Evolutionary conservation across 306 rosid species (phyloP).

Genomic region (Purshia tridentata): DNA sequence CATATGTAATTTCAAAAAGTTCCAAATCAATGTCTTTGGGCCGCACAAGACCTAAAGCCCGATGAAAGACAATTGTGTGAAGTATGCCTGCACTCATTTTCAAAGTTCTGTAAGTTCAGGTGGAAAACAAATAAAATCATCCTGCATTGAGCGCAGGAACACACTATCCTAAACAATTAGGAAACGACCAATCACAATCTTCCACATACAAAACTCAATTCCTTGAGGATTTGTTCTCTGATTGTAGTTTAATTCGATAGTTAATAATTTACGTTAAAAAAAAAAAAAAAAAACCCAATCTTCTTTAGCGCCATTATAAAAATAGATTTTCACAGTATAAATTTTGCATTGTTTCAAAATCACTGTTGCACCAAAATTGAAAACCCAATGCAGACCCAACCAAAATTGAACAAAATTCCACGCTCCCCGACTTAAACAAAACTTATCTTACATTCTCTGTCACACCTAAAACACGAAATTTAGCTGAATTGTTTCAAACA

Average conservation of each 20-base stretch:
- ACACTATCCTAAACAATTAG: neutral
- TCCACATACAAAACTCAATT: neutral
- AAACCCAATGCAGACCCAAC: neutral
- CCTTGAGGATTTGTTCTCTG: neutral
- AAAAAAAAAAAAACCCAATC: neutral
- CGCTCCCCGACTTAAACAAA: neutral
- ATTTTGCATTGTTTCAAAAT: neutral
- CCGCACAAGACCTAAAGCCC: slow-evolving; percentile 96
- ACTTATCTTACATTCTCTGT: neutral
- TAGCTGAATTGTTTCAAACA: neutral
- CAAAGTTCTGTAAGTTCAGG: neutral
- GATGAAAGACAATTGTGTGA: slow-evolving; percentile 88
- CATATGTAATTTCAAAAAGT: slow-evolving; percentile 89
- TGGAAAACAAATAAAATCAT: neutral
- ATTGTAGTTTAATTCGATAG: neutral
- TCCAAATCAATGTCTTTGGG: slow-evolving; percentile 90
- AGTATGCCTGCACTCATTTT: slow-evolving; percentile 68
- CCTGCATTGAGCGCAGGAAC: neutral
- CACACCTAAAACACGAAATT: neutral
- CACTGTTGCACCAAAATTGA: neutral
- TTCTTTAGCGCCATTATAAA: neutral
- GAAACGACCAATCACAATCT: neutral
- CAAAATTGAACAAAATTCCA: neutral
- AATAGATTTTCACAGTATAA: neutral
- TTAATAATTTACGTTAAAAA: neutral